Conservation (phyloP, 2,329 filamentous ascomycete genomes). For the Penicillium sp. region DNA sequence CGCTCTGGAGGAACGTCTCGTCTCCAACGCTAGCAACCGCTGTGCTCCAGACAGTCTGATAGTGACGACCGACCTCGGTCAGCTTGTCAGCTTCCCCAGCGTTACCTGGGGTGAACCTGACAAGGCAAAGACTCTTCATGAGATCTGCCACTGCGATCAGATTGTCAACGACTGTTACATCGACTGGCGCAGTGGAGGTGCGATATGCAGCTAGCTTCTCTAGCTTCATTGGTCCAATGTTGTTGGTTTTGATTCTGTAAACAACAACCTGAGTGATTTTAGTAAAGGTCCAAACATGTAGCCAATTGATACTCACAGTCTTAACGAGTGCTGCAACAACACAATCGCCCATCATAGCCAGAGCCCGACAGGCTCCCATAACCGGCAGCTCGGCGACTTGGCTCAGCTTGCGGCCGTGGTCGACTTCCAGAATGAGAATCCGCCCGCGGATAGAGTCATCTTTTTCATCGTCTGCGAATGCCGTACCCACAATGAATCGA, state of each 20-base stretch:
- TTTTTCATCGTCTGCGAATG: slow-evolving; percentile 65
- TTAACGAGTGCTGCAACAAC: slow-evolving; percentile 89
- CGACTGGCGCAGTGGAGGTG: slow-evolving; percentile 79
- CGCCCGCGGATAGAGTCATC: slow-evolving; percentile 65
- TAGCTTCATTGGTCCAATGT: slow-evolving; percentile 51
- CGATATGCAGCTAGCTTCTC: slow-evolving; percentile 73
- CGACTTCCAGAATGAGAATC: slow-evolving; percentile 79
- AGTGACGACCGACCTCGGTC: slow-evolving; percentile 74
- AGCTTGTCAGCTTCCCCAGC: slow-evolving; percentile 62
- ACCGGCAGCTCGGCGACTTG: slow-evolving; percentile 67
- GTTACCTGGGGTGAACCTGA: slow-evolving; percentile 65
- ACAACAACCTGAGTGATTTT: slow-evolving; percentile 54
- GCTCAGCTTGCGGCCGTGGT: slow-evolving; percentile 68
- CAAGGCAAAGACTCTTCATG: slow-evolving; percentile 84
- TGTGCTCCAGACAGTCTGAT: slow-evolving; percentile 78
- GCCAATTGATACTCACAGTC: slow-evolving; percentile 57
- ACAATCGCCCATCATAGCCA: slow-evolving; percentile 71
- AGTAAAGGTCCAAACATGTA: slow-evolving; percentile 12
- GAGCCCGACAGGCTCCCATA: slow-evolving; percentile 75
- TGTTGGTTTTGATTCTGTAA: slow-evolving; percentile 49
- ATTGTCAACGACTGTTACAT: slow-evolving; percentile 70
- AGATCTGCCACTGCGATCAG: slow-evolving; percentile 83
- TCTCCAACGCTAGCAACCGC: slow-evolving; percentile 70
- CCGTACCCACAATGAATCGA: slow-evolving; percentile 88
- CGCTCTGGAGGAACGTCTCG: slow-evolving; percentile 76